Conservation (phyloP, 2,329 filamentous ascomycete genomes). For the Venturia nashicola region DNA sequence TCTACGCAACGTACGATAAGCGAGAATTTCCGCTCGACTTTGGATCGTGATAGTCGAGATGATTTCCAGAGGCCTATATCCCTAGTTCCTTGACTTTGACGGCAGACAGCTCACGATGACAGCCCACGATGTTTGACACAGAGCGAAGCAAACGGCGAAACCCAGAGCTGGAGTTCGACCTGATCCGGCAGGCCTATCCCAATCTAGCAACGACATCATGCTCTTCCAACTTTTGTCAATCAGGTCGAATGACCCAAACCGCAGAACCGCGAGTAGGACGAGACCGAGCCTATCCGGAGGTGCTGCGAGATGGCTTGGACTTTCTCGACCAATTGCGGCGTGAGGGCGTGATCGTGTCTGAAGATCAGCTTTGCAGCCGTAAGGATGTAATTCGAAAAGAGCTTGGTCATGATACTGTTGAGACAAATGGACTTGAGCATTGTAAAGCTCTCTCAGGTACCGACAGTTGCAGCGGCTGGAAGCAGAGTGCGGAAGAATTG, state of each 20-base stretch:
- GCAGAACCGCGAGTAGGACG: conserved; percentile 15
- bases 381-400: not conserved
- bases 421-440: conserved; percentile 7
- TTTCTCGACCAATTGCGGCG: conserved; percentile 14
- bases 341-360: conserved; percentile 12
- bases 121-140: not conserved
- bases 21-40: too few relatives aligned
- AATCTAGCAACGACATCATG: conserved; percentile 16
- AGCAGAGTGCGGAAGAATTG: conserved; percentile 13
- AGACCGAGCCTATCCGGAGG: conserved; percentile 12
- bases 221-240: conserved; percentile 15
- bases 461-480: conserved; percentile 10
- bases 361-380: conserved; percentile 9
- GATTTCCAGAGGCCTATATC: not conserved
- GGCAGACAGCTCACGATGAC: not conserved
- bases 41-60: not conserved
- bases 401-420: conserved; percentile 11
- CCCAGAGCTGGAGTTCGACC: conserved; percentile 8
- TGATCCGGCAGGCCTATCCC: conserved; percentile 10
- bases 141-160: not conserved
- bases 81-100: not conserved
- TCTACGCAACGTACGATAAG: too few relatives aligned
- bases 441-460: conserved; percentile 3
- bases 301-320: conserved; percentile 14
- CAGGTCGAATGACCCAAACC: conserved; percentile 15